Conservation (phyloP, 2,329 filamentous ascomycete species). For the Polytolypa hystricis region DNA sequence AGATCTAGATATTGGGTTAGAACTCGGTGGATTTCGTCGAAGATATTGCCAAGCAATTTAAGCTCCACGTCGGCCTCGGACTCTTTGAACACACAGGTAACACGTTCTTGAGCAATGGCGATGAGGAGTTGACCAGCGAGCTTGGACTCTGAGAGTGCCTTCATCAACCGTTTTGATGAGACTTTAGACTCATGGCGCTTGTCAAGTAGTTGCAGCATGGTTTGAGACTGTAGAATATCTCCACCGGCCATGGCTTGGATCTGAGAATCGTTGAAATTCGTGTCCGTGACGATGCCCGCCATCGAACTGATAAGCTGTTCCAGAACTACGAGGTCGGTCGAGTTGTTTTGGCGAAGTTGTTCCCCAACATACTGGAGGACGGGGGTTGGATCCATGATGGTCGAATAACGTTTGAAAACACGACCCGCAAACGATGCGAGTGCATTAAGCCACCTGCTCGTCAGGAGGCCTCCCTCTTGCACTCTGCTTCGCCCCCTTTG, state of each 20-base stretch:
- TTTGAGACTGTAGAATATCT: slow-evolving; percentile 65
- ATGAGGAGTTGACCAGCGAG: slow-evolving; percentile 77
- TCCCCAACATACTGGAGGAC: slow-evolving; percentile 82
- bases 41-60: slow-evolving; percentile 76
- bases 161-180: slow-evolving; percentile 69
- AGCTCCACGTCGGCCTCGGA: slow-evolving; percentile 60
- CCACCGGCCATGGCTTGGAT: slow-evolving; percentile 82
- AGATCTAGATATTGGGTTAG: slow-evolving; percentile 83
- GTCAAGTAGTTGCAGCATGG: slow-evolving; percentile 69
- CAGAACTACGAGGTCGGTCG: slow-evolving; percentile 81
- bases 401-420: slow-evolving; percentile 72
- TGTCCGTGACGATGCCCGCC: slow-evolving; percentile 81
- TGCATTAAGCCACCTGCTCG: slow-evolving; percentile 84
- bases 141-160: slow-evolving; percentile 63
- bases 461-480: slow-evolving; percentile 59
- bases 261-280: slow-evolving; percentile 80
- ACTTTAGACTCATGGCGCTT: slow-evolving; percentile 63
- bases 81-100: slow-evolving; percentile 70
- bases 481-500: slow-evolving; percentile 47
- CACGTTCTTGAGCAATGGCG: slow-evolving; percentile 78
- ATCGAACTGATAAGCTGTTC: slow-evolving; percentile 85
- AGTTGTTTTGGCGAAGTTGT: slow-evolving; percentile 70
- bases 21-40: slow-evolving; percentile 81
- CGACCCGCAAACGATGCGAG: slow-evolving; percentile 83
- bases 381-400: slow-evolving; percentile 67